Percentiles rank a stretch among this genome's conserved stretches.
Evolutionary conservation across 2,329 filamentous ascomycete genomes (phyloP).

Genomic region (Exophiala phaeomuriformis): DNA sequence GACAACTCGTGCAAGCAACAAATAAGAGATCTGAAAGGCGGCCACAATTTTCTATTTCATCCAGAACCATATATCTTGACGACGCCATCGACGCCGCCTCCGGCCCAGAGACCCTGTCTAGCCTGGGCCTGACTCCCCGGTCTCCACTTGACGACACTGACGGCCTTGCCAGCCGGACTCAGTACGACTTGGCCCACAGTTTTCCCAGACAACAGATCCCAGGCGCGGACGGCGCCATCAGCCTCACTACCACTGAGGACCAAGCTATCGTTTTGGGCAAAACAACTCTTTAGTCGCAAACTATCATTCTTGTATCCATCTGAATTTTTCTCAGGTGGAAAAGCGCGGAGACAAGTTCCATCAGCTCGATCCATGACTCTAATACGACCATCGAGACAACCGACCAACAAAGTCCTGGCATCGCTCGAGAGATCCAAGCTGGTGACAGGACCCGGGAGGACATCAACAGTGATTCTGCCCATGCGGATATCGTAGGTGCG

Average conservation of each 20-base stretch:
- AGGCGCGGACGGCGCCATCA: constrained; percentile 64
- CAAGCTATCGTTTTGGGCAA: constrained; percentile 69
- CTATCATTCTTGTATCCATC: constrained; percentile 54
- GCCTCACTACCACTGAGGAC: constrained; percentile 76
- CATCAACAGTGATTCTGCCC: constrained; percentile 63
- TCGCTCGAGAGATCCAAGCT: constrained; percentile 64
- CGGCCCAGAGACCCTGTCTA: constrained; percentile 23
- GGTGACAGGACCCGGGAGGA: constrained; percentile 62
- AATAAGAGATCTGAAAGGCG: no score
- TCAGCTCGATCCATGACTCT: constrained; percentile 72
- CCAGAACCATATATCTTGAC: constrained; percentile 23
- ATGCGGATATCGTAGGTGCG: constrained; percentile 75
- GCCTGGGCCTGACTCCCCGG: constrained; percentile 22
- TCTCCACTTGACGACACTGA: constrained; percentile 26
- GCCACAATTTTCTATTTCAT: neutral
- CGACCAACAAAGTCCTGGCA: constrained; percentile 66
- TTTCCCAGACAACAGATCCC: constrained; percentile 74
- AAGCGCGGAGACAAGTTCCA: constrained; percentile 67
- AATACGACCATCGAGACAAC: constrained; percentile 66
- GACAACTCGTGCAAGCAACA: no score
- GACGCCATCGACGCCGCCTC: constrained; percentile 23
- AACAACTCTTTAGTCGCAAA: constrained; percentile 64
- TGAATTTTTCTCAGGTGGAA: constrained; percentile 42
- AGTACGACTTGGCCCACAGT: constrained; percentile 20
- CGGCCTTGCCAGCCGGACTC: constrained; percentile 19